phyloP scores from a whole-genome alignment of 805 yeast species.

The Schwanniomyces vanrijiae region DNA sequence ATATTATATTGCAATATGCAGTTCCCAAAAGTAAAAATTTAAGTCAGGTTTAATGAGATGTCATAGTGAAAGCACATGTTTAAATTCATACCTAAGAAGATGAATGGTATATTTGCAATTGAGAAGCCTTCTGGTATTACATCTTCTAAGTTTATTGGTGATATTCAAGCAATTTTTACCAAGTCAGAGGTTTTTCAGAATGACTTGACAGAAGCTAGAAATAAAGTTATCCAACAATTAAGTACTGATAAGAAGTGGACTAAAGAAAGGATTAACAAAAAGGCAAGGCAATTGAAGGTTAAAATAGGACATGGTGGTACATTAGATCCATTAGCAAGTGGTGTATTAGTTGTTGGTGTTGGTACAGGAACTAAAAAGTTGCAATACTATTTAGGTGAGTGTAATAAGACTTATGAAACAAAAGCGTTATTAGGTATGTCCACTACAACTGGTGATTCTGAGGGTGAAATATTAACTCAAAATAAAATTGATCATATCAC shows the following conservation, averaged over 20 bases:
- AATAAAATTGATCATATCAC: constrained; percentile 59
- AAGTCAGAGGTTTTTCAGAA: constrained; percentile 55
- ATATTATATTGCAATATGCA: too few relatives aligned
- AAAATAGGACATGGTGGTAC: constrained; percentile 99
- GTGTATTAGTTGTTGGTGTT: constrained; percentile 88
- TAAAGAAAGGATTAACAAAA: constrained; percentile 50
- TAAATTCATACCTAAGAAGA: constrained; percentile 21
- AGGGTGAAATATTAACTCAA: constrained; percentile 73
- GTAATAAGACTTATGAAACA: constrained; percentile 79
- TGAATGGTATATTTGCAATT: constrained; percentile 94
- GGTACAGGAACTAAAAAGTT: constrained; percentile 87
- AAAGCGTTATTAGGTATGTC: constrained; percentile 84
- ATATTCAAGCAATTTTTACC: constrained; percentile 63
- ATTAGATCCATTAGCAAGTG: constrained; percentile 93
- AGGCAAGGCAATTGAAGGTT: constrained; percentile 55
- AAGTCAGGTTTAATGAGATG: neutral
- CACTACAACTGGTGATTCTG: constrained; percentile 92
- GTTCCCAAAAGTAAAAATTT: neutral
- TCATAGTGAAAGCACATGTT: constrained; percentile 3
- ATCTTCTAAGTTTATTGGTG: constrained; percentile 70
- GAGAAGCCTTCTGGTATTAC: constrained; percentile 86
- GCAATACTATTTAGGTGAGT: constrained; percentile 67
- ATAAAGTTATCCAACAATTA: constrained; percentile 42
- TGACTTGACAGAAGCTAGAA: constrained; percentile 51
- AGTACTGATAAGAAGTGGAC: constrained; percentile 40